Evolutionary conservation across 768 basidiomycete genomes (phyloP).

Genomic region (Calocybe indica): DNA sequence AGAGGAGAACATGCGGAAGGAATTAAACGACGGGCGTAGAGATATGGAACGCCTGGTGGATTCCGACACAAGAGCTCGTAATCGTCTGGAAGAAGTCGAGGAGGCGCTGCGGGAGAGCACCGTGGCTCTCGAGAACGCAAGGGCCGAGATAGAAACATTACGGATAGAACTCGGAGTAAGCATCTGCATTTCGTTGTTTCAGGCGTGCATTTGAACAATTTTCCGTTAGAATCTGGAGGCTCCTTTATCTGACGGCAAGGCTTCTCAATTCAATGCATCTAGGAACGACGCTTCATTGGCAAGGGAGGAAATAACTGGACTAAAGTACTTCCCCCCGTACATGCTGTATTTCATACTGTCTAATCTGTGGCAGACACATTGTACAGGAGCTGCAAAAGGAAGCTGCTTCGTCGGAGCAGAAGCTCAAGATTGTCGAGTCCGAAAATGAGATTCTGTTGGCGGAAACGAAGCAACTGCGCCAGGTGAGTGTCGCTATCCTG

Average conservation of each 20-base stretch:
- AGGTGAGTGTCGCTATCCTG: slow-evolving; percentile 32
- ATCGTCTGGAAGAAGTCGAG: slow-evolving; percentile 79
- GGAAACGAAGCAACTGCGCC: slow-evolving; percentile 67
- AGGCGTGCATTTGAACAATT: slow-evolving; percentile 1
- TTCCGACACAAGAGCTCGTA: slow-evolving; percentile 55
- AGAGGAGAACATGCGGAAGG: slow-evolving; percentile 64
- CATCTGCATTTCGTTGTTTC: background rate
- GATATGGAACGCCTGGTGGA: slow-evolving; percentile 59
- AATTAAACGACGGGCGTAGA: slow-evolving; percentile 59
- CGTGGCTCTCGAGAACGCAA: slow-evolving; percentile 80
- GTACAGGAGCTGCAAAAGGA: slow-evolving; percentile 87
- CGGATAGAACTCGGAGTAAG: slow-evolving; percentile 74
- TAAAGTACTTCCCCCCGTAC: slow-evolving; percentile 50
- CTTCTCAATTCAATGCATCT: slow-evolving; percentile 43
- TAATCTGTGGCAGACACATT: slow-evolving; percentile 52
- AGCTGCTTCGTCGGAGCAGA: slow-evolving; percentile 52
- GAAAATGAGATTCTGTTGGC: slow-evolving; percentile 68
- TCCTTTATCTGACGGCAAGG: slow-evolving; percentile 36
- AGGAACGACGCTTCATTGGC: slow-evolving; percentile 19
- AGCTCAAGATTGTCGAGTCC: slow-evolving; percentile 65
- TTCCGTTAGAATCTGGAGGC: slow-evolving; percentile 57
- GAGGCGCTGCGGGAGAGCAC: slow-evolving; percentile 86
- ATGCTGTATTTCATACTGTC: background rate
- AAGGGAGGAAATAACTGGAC: slow-evolving; percentile 70
- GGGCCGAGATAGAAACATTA: slow-evolving; percentile 81